Evolutionary conservation across 1,284 basidiomycete species (phyloP), one percentile per base, ranked within the genome.

Genomic region (Pseudozyma tsukubaensis): DNA sequence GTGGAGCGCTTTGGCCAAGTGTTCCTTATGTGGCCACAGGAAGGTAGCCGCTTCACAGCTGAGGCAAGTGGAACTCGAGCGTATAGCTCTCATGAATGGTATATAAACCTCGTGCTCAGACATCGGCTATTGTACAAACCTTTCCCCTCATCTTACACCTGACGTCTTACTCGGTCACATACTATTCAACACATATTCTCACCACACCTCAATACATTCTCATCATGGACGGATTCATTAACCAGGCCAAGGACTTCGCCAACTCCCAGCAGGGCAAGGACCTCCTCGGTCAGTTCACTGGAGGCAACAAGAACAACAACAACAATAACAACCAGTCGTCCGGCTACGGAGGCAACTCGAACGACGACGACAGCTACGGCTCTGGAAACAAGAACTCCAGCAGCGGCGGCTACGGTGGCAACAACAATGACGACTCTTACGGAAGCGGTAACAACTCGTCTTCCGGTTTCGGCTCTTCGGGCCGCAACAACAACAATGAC

Each of bases 161-260:
- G n/a, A n/a, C n/a, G n/a, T n/a, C n/a, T n/a, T n/a, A n/a, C n/a
- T n/a, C n/a, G n/a, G n/a, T n/a, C n/a, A n/a, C n/a, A n/a, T n/a
- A n/a, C n/a, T n/a, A n/a, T n/a, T n/a, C n/a, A n/a, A n/a, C n/a
- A n/a, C n/a, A n/a, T n/a, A n/a, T n/a, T n/a, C n/a, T n/a, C n/a
- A n/a, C n/a, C 4, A 21, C 52, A 16, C 36, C 14, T 6, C 29
- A 34, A 37, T 11, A 39, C 34, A 29, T 47, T 50, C 36, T 55
- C 71, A 76, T n/a, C 18, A 79, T 79, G 78, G 75, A 77, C 37
- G 54, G 58, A 29, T 72, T 79, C 65, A 66, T 79, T 59, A 77
- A 79, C 72, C 72, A 79, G 66, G 78, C 76, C 32, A 78, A 78
- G 67, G 70, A 79, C 58, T 79, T 78, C 50, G 76, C 76, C 50